Conservation (phyloP, 441 rosid genomes). For the Manihot esculenta region DNA sequence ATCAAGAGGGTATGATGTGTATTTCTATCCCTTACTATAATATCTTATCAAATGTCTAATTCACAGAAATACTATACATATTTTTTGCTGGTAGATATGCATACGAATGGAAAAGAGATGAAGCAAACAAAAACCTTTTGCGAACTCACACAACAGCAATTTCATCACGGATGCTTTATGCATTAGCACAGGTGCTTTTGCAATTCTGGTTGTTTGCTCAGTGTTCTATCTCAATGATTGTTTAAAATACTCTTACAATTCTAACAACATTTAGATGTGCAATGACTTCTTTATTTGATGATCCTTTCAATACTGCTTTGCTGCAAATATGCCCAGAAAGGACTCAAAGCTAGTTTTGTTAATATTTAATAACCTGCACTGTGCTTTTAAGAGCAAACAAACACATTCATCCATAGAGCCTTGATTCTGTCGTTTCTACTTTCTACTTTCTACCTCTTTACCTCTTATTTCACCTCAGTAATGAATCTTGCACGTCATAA, state of each 20-base stretch:
- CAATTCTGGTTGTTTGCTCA: background rate
- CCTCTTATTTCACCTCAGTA: background rate
- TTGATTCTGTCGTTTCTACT: background rate
- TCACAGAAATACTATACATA: background rate
- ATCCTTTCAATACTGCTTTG: background rate
- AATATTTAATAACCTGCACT: conserved; percentile 4
- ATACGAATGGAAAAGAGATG: conserved; percentile 95
- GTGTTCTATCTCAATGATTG: background rate
- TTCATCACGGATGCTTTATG: conserved; percentile 88
- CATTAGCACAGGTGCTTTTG: conserved; percentile 67
- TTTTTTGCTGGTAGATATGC: conserved; percentile 58
- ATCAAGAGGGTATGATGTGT: conserved; percentile 71
- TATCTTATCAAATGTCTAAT: background rate
- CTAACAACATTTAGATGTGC: background rate
- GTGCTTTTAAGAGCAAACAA: background rate
- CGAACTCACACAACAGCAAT: conserved; percentile 97
- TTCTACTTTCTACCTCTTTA: too few relatives aligned
- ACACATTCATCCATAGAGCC: background rate
- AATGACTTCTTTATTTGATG: background rate
- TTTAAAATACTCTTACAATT: background rate
- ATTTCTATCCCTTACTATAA: background rate
- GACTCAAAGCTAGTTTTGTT: background rate
- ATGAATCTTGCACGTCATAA: background rate
- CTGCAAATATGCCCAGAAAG: conserved; percentile 3
- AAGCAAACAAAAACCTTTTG: conserved; percentile 86